Evolutionary conservation across 176 grass and related monocot species (phyloP).

Genomic region (Oryza longistaminata): DNA sequence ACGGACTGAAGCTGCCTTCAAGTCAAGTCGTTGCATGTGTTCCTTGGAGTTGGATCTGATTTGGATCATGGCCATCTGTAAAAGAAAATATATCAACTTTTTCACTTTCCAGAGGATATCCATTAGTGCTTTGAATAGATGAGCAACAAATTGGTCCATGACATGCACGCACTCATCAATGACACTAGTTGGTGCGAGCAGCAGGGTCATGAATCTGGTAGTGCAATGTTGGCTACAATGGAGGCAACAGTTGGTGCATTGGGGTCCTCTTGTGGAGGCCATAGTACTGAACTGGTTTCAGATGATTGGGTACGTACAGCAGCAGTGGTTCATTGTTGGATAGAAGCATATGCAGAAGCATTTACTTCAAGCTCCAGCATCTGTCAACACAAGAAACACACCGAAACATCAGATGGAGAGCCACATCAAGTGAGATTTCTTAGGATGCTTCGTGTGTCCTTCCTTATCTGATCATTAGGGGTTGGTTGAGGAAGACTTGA

Average conservation of each 20-base stretch:
- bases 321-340: not conserved
- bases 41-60: not conserved
- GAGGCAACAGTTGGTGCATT: slow-evolving; percentile 21
- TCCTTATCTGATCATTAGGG: slow-evolving; percentile 29
- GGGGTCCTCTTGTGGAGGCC: slow-evolving; percentile 18
- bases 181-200: slow-evolving; percentile 21
- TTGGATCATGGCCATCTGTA: not conserved
- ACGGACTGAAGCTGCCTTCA: not conserved
- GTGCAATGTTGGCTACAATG: slow-evolving; percentile 16
- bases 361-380: not conserved
- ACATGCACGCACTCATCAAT: not conserved
- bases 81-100: not conserved
- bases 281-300: slow-evolving; percentile 13
- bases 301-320: not conserved
- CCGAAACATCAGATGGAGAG: slow-evolving; percentile 26
- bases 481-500: not conserved
- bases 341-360: not conserved
- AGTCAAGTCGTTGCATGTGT: not conserved
- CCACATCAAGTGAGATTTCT: not conserved
- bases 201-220: slow-evolving; percentile 24
- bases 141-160: slow-evolving; percentile 5
- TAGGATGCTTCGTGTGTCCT: slow-evolving; percentile 34
- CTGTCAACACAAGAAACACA: slow-evolving; percentile 7
- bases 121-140: not conserved
- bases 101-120: not conserved